Conservation (phyloP, 2,329 filamentous ascomycete genomes). For the Fusarium longipes region DNA sequence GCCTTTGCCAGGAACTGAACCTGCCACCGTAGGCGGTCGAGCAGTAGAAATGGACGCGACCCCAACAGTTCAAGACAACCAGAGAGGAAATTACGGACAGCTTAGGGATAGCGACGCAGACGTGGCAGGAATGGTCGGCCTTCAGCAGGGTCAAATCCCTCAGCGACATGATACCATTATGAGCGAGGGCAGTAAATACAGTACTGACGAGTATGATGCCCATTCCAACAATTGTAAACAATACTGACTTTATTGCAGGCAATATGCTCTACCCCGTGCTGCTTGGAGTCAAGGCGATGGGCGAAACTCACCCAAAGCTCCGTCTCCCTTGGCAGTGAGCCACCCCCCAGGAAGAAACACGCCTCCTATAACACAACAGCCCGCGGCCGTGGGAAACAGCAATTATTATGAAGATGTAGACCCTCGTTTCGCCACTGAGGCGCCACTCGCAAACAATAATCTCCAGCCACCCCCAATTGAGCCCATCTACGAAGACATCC, state of each 20-base stretch:
- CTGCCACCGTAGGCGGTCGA: constrained; percentile 64
- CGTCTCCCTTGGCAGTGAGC: constrained; percentile 58
- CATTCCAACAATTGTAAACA: neutral
- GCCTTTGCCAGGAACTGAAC: constrained; percentile 63
- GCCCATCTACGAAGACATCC: constrained; percentile 71
- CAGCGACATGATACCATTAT: constrained; percentile 62
- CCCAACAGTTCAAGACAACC: constrained; percentile 56
- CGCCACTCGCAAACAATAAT: constrained; percentile 47
- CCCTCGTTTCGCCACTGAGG: constrained; percentile 78
- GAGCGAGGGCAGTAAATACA: constrained; percentile 79
- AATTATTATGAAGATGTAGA: constrained; percentile 95
- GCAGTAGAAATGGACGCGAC: constrained; percentile 84
- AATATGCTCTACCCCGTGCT: constrained; percentile 67
- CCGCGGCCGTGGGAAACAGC: constrained; percentile 43
- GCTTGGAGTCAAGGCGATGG: constrained; percentile 64
- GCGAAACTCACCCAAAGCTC: constrained; percentile 57
- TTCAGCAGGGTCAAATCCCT: constrained; percentile 67
- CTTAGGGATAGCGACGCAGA: constrained; percentile 75
- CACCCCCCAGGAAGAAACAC: constrained; percentile 51
- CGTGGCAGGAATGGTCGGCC: constrained; percentile 77
- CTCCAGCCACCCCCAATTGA: constrained; percentile 50
- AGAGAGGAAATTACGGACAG: constrained; percentile 59
- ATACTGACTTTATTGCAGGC: constrained; percentile 44
- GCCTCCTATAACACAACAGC: constrained; percentile 46
- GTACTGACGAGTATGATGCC: constrained; percentile 71